Base-by-base conservation (phyloP, 2,329 filamentous ascomycete genomes). In the Shiraia sp. region DNA sequence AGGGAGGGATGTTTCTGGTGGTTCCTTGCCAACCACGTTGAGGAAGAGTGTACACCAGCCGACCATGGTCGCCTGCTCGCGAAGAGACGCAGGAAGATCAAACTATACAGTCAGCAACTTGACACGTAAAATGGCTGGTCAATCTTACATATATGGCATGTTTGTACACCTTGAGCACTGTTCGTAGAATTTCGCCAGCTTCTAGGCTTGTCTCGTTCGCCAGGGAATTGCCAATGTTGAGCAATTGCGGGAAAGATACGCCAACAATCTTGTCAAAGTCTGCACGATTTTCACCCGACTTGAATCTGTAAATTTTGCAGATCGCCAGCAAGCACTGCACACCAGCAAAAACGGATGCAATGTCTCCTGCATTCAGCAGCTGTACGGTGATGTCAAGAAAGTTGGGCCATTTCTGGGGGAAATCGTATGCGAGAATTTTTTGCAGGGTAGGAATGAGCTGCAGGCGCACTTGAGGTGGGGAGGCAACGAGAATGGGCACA, bases 31-130 rank as follows among this genome's bases (percentile, higher is more conserved):
- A 25, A 97, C 88, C 36, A 95, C 89, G 47, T 87, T 85, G 55
- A 99, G 77, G 76, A 99, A 97, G 46, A 99, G 81, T 16, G 91
- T 92, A 71, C 92, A 97, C 93, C 93, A 99, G 47, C 88, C 88
- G 49, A 96, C 88, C 68, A 95, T 96, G 45, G 86, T 82, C 53
- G 88, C 80, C 59, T 91, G 87, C 53, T 88, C 83, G 65, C 87
- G 86, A 42, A 97, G 78, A 59, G 84, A 85, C 36, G 80, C 76
- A 17, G 88, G 86, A 40, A 99, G 82, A 63, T 97, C 93, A 61
- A 96, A 88, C 89, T 93, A 72, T 35, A 55, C 48, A 65, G 45
- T 64, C 40, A 70, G 68, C 43, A 6, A 36, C 30, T 36, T 32
- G 37, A 38, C 63, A 42, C 13, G 35, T n/a, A 15, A 45, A 19